These are phyloP conservation scores for Lachancea kluyveri DNA, from an alignment of 805 yeast species.

Conservation along the genomic window DNA sequence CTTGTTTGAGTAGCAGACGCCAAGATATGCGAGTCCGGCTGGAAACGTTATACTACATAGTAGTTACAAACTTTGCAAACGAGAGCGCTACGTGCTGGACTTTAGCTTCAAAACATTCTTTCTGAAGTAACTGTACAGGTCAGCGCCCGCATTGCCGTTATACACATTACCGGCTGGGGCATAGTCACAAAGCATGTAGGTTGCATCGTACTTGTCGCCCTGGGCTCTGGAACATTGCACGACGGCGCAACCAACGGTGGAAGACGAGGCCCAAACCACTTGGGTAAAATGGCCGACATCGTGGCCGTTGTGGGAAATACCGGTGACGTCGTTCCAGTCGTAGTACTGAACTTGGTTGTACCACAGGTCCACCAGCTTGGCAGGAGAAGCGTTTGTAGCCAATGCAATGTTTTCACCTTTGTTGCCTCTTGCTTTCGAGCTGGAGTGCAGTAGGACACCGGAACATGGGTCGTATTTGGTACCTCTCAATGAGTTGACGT, in stretches of 20 bases:
- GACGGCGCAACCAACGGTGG: conserved; percentile 60
- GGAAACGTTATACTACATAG: no score
- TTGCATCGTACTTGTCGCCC: conserved; percentile 27
- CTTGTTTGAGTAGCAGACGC: no score
- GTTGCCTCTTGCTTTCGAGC: conserved; percentile 22
- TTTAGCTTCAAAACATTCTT: conserved; percentile 39
- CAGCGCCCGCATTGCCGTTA: conserved; percentile 30
- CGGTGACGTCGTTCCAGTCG: conserved; percentile 42
- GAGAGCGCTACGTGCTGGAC: no score
- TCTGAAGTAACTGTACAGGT: conserved; percentile 34
- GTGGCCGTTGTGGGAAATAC: conserved; percentile 36
- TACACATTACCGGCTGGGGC: conserved; percentile 45
- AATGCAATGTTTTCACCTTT: conserved; percentile 78
- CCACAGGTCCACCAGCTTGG: conserved; percentile 64
- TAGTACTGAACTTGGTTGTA: conserved; percentile 57
- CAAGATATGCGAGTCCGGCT: no score
- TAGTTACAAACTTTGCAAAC: no score
- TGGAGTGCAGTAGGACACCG: conserved; percentile 57
- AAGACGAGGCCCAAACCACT: conserved; percentile 58
- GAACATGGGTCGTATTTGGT: conserved; percentile 49
- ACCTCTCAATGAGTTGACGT: conserved; percentile 36
- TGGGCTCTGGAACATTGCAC: conserved; percentile 13
- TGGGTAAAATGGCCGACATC: conserved; percentile 74
- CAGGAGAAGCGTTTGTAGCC: conserved; percentile 40
- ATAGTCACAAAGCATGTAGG: conserved; percentile 69